phyloP scores from a whole-genome alignment of 495 filamentous ascomycete genomes.

The Xylaria grammica region DNA sequence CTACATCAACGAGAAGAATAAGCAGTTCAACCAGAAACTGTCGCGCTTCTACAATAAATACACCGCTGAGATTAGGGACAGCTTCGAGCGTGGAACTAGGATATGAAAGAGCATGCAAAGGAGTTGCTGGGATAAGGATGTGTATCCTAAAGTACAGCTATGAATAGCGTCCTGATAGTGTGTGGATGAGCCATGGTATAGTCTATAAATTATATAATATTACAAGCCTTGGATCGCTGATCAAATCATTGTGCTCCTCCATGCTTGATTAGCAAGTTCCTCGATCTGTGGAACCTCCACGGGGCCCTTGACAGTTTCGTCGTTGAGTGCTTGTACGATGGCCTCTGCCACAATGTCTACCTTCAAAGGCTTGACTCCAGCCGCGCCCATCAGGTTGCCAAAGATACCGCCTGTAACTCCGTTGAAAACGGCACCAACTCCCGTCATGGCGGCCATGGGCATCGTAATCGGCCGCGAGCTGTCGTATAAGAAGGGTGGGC shows the following conservation, averaged over 20 bases:
- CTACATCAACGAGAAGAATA: conserved; percentile 99
- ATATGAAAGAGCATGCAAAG: conserved; percentile 58
- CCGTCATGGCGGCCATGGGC: conserved; percentile 76
- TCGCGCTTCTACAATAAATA: conserved; percentile 98
- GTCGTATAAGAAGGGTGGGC: conserved; percentile 91
- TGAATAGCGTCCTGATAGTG: conserved; percentile 27
- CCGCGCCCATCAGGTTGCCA: conserved; percentile 74
- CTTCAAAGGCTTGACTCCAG: conserved; percentile 82
- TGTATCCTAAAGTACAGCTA: conserved; percentile 24
- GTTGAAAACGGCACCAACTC: conserved; percentile 73
- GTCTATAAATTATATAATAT: conserved; percentile 29
- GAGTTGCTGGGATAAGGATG: conserved; percentile 8
- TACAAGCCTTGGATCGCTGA: conserved; percentile 28
- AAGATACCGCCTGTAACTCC: conserved; percentile 73
- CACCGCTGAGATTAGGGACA: conserved; percentile 94
- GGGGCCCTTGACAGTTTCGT: conserved; percentile 70
- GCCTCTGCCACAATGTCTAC: conserved; percentile 85
- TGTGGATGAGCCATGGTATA: conserved; percentile 36
- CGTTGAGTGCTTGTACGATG: conserved; percentile 76
- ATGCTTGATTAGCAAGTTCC: conserved; percentile 71
- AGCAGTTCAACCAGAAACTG: conserved; percentile 98
- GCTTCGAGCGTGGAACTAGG: conserved; percentile 95
- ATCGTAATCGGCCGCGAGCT: conserved; percentile 79
- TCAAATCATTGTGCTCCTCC: conserved; percentile 83
- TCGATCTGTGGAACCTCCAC: conserved; percentile 74